These are phyloP conservation scores for Dothideomycetidae sp. DNA, from an alignment of 2,329 filamentous ascomycete genomes.

Conservation along the genomic window DNA sequence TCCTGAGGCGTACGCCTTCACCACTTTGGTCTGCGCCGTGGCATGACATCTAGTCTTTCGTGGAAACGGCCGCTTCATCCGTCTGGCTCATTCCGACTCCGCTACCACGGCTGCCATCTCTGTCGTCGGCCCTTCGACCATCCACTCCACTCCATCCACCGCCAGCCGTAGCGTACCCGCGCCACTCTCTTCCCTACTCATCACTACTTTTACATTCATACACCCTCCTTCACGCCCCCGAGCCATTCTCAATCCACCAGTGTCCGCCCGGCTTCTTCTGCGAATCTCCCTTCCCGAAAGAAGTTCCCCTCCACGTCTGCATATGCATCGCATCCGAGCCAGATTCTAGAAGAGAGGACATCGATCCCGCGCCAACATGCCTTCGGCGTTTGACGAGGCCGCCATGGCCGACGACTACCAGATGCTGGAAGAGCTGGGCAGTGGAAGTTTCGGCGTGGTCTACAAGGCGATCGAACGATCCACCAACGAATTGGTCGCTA, in stretches of 20 bases:
- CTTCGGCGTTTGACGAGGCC: slow-evolving; percentile 12
- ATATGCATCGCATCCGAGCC: neutral
- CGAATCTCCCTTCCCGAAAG: neutral
- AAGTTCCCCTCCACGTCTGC: slow-evolving; percentile 2
- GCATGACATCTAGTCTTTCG: too few relatives aligned
- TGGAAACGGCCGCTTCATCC: slow-evolving; percentile 1
- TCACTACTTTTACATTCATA: slow-evolving; percentile 5
- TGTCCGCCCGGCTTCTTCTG: neutral
- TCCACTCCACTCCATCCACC: neutral
- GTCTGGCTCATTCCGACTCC: slow-evolving; percentile 6
- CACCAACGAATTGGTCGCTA: slow-evolving; percentile 85
- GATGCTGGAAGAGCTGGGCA: slow-evolving; percentile 89
- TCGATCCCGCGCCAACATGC: slow-evolving; percentile 9
- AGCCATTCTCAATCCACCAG: neutral
- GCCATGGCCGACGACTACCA: slow-evolving; percentile 73
- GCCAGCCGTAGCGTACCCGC: too few relatives aligned
- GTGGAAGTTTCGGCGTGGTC: slow-evolving; percentile 90
- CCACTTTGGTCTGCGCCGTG: too few relatives aligned
- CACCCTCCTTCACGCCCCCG: slow-evolving; percentile 1
- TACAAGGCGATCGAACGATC: slow-evolving; percentile 90
- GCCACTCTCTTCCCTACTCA: neutral
- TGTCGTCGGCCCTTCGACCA: slow-evolving; percentile 7
- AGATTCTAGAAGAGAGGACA: slow-evolving; percentile 1
- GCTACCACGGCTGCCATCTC: slow-evolving; percentile 3
- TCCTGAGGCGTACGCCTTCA: neutral